Evolutionary conservation across 2,329 filamentous ascomycete genomes (phyloP), one percentile per base, ranked within the genome.

Genomic region (Hypoxylon sp.): DNA sequence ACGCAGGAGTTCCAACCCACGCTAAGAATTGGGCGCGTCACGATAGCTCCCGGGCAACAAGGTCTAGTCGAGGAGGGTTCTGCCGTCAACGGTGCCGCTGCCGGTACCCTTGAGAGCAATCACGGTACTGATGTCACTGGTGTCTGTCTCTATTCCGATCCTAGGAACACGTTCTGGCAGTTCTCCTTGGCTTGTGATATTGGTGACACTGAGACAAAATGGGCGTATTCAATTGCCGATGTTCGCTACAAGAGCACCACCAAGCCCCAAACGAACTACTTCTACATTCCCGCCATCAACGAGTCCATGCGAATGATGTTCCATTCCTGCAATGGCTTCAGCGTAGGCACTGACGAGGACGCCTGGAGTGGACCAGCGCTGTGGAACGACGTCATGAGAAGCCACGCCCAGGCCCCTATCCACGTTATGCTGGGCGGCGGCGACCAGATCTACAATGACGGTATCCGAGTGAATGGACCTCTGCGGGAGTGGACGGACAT

Each of bases 241-340:
- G 77, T 95, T 70, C 81, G 79, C 43, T 88, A 88, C 69, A 77
- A 80, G 48, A 83, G 83, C 63, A 76, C 79, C 33, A 80, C 79
- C 62, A 84, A 86, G 71, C 79, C 81, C 5, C 79, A 77, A 57
- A 75, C 73, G 78, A 96, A 82, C 77, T 85, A 65, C 46, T 99
- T 99, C 75, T 96, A 89, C 81, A 86, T 98, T 3, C 94, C 95
- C 10, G 91, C 90, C 10, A 81, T 82, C 55, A 85, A 86, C 40
- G 88, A 97, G 75, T 90, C 91, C 3, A 98, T 99, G 94, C 92
- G 96, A 72, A 90, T 97, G 71, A 96, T 98, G 91, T 99, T 97
- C 76, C 90, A 97, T 78, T 97, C 91, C 55, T 97, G 95, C 78
- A 99, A 99, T 74, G 96, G 95, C 13, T 99, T 99, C 78, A 94